Conservation (phyloP, 306 rosid species). For the Cicer pinnatifidum region DNA sequence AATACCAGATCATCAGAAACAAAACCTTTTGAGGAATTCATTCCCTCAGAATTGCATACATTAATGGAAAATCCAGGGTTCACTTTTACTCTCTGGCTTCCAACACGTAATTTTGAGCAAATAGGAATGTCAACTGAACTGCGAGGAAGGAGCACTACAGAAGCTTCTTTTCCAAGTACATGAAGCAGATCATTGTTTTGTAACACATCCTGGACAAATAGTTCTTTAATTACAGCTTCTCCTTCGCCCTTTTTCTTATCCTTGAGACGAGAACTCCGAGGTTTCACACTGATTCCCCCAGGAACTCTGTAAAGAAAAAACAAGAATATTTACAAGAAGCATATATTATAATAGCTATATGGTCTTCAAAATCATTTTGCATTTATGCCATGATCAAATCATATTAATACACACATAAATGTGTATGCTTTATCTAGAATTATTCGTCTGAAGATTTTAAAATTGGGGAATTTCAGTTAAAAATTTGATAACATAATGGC, state of each 20-base stretch:
- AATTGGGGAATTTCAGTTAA: conserved; percentile 32
- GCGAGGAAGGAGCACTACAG: conserved; percentile 86
- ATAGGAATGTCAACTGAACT: conserved; percentile 76
- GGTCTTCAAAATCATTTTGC: conserved; percentile 35
- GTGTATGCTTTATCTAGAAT: conserved; percentile 22
- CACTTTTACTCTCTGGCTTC: conserved; percentile 60
- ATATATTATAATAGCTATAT: conserved; percentile 28
- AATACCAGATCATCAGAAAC: conserved; percentile 72
- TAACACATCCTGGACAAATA: conserved; percentile 74
- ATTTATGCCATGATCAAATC: conserved; percentile 38
- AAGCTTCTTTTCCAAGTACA: conserved; percentile 70
- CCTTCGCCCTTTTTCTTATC: conserved; percentile 95
- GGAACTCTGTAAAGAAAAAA: conserved; percentile 67
- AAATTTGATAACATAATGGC: conserved; percentile 22
- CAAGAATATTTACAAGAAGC: conserved; percentile 37
- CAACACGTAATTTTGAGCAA: conserved; percentile 81
- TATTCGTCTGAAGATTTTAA: conserved; percentile 22
- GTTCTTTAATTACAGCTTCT: conserved; percentile 82
- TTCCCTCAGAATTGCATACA: conserved; percentile 59
- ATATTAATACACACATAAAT: conserved; percentile 1
- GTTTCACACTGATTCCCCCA: conserved; percentile 58
- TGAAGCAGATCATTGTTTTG: conserved; percentile 84
- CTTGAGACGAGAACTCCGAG: conserved; percentile 94
- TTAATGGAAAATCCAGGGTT: conserved; percentile 55
- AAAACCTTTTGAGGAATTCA: conserved; percentile 59